Evolutionary conservation across 2,329 filamentous ascomycete genomes (phyloP), one percentile per base, ranked within the genome.

Genomic region (Hypoxylon sp.): DNA sequence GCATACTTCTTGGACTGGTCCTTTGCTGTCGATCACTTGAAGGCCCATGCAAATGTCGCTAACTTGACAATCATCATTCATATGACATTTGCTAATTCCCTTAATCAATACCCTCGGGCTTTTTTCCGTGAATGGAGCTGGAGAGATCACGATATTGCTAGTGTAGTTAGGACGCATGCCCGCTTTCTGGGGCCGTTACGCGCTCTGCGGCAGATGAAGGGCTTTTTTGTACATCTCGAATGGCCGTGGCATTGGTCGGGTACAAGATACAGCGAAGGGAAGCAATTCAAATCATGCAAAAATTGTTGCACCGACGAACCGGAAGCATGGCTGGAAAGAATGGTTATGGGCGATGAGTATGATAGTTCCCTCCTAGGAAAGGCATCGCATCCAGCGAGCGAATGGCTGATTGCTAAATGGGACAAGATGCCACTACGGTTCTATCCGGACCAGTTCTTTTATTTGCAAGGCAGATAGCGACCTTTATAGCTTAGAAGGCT

Each of bases 11-110:
- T 36, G 5, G 49, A 62, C 17, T 62, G 63, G 63, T 9, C 5
- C 5, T 41, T 21, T 17, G 63, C 57, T 34, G 38, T 66, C 17
- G 45, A 51, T 36, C 34, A 57, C 41, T 34, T 66, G 5, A 61
- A 21, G 25, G 9, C 19, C 5, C 23, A 66, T 32, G 50, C 23
- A 17, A 66, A 66, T 23, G 3, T 66, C 10, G 2, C 46, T 13
- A 28, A 50, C 5, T 36, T 65, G 10, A 57, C 41, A 25, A 51
- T 61, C 2, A 30, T 28, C 19, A 28, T 61, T 25, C 50, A 61
- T n/a, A 55, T 52, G 19, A n/a, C 23, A 9, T 32, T 62, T 13
- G 3, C 6, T 14, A n/a, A 11, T 9, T 46, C 38, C 25, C 2
- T 23, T 5, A 48, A n/a, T 3, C 5, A 17, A 4, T 5, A n/a